phyloP scores from a whole-genome alignment of 345 rosid genomes.

The Trapa bicornis region DNA sequence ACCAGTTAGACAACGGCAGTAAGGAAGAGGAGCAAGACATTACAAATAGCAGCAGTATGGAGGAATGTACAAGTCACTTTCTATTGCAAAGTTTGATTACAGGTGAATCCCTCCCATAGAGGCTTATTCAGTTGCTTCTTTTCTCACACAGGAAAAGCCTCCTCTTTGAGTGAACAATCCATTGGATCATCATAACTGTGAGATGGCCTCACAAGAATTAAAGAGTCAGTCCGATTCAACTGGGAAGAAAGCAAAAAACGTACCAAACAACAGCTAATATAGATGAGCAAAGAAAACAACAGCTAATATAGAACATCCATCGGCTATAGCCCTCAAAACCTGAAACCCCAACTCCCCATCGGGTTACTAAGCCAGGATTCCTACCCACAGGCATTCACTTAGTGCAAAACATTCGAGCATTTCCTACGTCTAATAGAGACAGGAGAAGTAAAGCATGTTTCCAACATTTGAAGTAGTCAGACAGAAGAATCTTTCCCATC shows the following conservation, averaged over 20 bases:
- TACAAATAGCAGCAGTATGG: background rate
- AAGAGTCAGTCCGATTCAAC: background rate
- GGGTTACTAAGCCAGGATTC: conserved; percentile 9
- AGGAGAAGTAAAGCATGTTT: background rate
- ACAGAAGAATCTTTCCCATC: conserved; percentile 9
- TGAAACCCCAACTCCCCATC: conserved; percentile 11
- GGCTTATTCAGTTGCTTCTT: background rate
- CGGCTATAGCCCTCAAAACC: background rate
- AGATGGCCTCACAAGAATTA: conserved; percentile 5
- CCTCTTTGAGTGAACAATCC: background rate
- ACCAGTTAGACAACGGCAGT: background rate
- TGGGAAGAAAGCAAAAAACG: background rate
- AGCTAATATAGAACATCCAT: background rate
- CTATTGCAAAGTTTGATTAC: background rate
- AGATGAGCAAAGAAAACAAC: background rate
- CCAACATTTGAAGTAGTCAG: background rate
- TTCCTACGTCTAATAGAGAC: conserved; percentile 1
- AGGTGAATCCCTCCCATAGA: background rate
- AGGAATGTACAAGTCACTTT: background rate
- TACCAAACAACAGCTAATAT: background rate
- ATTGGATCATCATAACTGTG: background rate
- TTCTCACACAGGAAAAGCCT: background rate
- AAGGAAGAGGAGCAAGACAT: background rate
- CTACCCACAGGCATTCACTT: background rate
- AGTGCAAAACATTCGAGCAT: conserved; percentile 6